These are phyloP conservation scores for Xylaria flabelliformis DNA, from an alignment of 495 filamentous ascomycete species.

Conservation along the genomic window DNA sequence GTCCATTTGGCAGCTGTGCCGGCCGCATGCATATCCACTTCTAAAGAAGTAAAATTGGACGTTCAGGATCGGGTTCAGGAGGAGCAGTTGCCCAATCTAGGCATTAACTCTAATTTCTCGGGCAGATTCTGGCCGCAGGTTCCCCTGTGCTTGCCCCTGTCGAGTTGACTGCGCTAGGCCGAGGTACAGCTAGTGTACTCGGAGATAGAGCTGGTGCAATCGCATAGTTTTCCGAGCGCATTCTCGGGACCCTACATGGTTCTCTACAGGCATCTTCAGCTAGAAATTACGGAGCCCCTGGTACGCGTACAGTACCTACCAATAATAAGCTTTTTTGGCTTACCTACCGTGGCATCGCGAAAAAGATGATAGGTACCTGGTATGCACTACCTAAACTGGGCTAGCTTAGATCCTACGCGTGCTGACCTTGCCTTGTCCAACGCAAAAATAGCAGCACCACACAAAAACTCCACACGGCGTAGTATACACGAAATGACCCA, in stretches of 20 bases:
- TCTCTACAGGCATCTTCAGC: neutral
- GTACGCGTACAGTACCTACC: neutral
- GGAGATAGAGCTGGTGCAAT: neutral
- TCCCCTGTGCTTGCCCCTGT: neutral
- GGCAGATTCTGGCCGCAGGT: neutral
- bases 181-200: too few species aligned
- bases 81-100: conserved; percentile 2
- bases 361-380: neutral
- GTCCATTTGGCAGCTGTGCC: conserved; percentile 4
- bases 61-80: neutral
- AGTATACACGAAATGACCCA: conserved; percentile 12
- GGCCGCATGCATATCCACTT: neutral
- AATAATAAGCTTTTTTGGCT: neutral
- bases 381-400: neutral
- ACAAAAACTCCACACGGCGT: neutral
- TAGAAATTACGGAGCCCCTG: neutral
- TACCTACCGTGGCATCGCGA: neutral
- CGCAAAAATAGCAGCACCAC: conserved; percentile 18
- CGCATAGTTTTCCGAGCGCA: neutral
- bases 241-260: neutral
- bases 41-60: conserved; percentile 13
- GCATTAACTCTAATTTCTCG: conserved; percentile 21
- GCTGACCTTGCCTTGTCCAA: conserved; percentile 6
- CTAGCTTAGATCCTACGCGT: conserved; percentile 15
- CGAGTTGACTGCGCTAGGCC: neutral